Evolutionary conservation across 2,329 filamentous ascomycete species (phyloP).

Genomic region (Monilinia fructicola): DNA sequence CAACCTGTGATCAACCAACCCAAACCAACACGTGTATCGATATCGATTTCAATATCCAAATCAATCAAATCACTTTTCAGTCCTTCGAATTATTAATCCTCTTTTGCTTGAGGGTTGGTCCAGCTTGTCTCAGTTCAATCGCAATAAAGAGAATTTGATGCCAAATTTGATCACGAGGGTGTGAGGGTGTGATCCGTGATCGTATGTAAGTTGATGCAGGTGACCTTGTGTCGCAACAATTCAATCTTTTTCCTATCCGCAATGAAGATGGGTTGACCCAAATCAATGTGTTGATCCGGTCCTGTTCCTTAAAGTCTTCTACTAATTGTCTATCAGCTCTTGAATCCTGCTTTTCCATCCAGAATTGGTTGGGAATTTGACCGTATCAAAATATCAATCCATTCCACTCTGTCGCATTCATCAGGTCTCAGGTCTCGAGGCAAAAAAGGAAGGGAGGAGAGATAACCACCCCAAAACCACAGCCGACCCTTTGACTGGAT

Average conservation of each 20-base stretch:
- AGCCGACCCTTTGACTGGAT: not conserved
- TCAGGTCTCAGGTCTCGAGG: constrained; percentile 4
- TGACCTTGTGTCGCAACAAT: constrained; percentile 9
- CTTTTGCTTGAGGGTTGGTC: not conserved
- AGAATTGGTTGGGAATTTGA: constrained; percentile 1
- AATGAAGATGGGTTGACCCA: not conserved
- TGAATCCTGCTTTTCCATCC: not conserved
- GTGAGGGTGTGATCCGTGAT: not conserved
- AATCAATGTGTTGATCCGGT: not conserved
- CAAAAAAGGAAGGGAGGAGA: not conserved
- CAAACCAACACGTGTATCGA: no score
- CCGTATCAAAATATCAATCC: not conserved
- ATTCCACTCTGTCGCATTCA: constrained; percentile 5
- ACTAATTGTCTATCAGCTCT: constrained; percentile 9
- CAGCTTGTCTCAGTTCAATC: not conserved
- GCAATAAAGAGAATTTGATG: not conserved
- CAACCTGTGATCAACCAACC: no score
- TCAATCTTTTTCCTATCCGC: not conserved
- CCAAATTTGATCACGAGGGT: not conserved
- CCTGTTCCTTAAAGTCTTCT: not conserved
- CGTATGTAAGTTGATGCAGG: not conserved
- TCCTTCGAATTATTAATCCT: not conserved
- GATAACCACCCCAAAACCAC: not conserved
- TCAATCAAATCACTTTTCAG: not conserved
- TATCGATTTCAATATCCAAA: not conserved